phyloP scores from a whole-genome alignment of 2,329 filamentous ascomycete genomes.

The Alternaria arborescens region DNA sequence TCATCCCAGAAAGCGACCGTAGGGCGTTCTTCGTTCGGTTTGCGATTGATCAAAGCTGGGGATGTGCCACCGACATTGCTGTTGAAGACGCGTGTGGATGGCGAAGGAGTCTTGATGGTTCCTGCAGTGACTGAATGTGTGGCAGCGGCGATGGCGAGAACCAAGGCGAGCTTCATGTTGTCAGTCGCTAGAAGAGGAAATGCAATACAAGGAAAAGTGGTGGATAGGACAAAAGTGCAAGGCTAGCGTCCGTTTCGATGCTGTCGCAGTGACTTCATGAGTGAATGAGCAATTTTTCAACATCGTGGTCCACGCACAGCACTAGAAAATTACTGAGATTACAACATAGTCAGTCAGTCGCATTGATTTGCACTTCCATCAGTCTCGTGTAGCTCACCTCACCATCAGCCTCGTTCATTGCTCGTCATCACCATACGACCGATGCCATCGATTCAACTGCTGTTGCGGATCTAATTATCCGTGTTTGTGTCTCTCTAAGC shows the following conservation, averaged over 20 bases:
- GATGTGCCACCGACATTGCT: background rate
- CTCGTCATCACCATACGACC: background rate
- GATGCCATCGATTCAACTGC: background rate
- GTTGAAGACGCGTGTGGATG: background rate
- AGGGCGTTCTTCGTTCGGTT: background rate
- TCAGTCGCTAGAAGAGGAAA: background rate
- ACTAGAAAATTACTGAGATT: too few relatives aligned
- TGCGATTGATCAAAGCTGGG: background rate
- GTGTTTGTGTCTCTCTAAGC: background rate
- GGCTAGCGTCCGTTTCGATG: background rate
- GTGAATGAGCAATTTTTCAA: background rate
- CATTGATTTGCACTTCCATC: background rate
- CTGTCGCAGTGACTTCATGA: background rate
- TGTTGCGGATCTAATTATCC: background rate
- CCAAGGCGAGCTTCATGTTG: background rate
- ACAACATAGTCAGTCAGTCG: too few relatives aligned
- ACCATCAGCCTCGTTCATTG: background rate
- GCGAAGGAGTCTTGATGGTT: background rate
- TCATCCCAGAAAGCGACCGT: constrained; percentile 19
- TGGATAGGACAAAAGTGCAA: background rate
- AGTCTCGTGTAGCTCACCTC: background rate
- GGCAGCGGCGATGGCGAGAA: background rate
- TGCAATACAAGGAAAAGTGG: background rate
- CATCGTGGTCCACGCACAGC: background rate
- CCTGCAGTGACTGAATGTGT: background rate